Evolutionary conservation across 768 basidiomycete genomes (phyloP).

Genomic region (Sporobolomyces roseus): DNA sequence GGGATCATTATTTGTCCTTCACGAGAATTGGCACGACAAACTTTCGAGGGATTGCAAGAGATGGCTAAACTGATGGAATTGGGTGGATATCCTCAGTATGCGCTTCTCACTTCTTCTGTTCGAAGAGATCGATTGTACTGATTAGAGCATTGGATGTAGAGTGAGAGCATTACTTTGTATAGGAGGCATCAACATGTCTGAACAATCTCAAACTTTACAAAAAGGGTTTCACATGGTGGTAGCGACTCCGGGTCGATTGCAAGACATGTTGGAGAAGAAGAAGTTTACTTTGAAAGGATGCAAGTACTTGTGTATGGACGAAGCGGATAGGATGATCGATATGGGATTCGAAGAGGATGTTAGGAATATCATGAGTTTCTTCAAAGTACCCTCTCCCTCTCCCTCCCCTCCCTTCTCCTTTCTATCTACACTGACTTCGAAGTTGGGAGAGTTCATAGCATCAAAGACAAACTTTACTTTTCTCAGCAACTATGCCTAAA

Average conservation of each 20-base stretch:
- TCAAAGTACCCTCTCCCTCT: constrained; percentile 62
- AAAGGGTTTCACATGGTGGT: constrained; percentile 93
- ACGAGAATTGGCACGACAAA: constrained; percentile 92
- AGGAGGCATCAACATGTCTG: constrained; percentile 96
- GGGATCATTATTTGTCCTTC: constrained; percentile 95
- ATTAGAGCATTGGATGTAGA: constrained; percentile 47
- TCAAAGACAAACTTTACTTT: constrained; percentile 92
- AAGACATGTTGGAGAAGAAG: constrained; percentile 97
- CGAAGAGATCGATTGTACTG: background rate
- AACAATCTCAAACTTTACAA: constrained; percentile 85
- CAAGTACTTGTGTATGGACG: constrained; percentile 95
- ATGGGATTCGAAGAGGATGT: constrained; percentile 99
- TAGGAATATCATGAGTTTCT: constrained; percentile 97
- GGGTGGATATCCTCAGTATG: constrained; percentile 65
- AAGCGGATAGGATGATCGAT: constrained; percentile 99
- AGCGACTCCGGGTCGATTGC: constrained; percentile 91
- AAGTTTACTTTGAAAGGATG: constrained; percentile 86
- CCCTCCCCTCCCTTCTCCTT: background rate
- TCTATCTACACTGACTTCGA: background rate
- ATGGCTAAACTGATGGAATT: constrained; percentile 81
- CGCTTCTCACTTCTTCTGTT: background rate
- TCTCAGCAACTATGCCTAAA: constrained; percentile 97
- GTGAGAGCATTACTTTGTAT: constrained; percentile 88
- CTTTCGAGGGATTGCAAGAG: constrained; percentile 83
- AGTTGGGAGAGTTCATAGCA: constrained; percentile 64